A percentile compares a stretch with the other conserved stretches of the same genome.
Evolutionary conservation across 2,329 filamentous ascomycete species (phyloP).

Genomic region (Alternaria sp.): DNA sequence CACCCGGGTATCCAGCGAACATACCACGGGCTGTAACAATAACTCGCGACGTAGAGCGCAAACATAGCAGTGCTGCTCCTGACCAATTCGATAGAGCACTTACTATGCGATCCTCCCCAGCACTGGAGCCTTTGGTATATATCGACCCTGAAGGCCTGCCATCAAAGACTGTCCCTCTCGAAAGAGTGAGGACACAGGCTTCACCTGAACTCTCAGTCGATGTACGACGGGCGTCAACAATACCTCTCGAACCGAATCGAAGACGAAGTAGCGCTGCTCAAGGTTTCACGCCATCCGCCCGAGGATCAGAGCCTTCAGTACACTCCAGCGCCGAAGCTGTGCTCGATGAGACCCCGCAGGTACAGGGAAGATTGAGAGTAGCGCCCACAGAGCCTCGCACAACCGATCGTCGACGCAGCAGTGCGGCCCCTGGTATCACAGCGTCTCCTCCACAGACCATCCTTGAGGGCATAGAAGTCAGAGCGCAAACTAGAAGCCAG

Average conservation of each 20-base stretch:
- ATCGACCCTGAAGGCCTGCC: neutral
- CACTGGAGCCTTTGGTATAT: slow-evolving; percentile 5
- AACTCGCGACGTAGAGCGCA: neutral
- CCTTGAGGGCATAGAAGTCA: neutral
- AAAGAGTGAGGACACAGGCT: neutral
- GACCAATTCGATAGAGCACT: slow-evolving; percentile 3
- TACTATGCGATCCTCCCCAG: slow-evolving; percentile 9
- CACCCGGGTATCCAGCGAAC: neutral
- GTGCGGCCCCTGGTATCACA: slow-evolving; percentile 7
- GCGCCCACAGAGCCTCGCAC: neutral
- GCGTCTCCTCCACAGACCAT: slow-evolving; percentile 13
- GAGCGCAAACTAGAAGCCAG: neutral
- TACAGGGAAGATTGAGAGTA: neutral
- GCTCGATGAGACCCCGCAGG: neutral
- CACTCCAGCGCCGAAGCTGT: neutral
- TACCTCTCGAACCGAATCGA: neutral
- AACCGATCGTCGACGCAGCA: neutral
- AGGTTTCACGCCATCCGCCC: neutral
- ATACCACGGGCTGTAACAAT: neutral
- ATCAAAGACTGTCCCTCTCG: neutral
- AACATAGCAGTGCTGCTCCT: neutral
- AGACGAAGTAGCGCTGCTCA: slow-evolving; percentile 19
- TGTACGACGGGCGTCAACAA: slow-evolving; percentile 6
- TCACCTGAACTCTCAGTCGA: slow-evolving; percentile 1
- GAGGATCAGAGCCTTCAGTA: slow-evolving; percentile 10